These are phyloP conservation scores for Myrica gale DNA, from an alignment of 306 rosid species.

Conservation along the genomic window DNA sequence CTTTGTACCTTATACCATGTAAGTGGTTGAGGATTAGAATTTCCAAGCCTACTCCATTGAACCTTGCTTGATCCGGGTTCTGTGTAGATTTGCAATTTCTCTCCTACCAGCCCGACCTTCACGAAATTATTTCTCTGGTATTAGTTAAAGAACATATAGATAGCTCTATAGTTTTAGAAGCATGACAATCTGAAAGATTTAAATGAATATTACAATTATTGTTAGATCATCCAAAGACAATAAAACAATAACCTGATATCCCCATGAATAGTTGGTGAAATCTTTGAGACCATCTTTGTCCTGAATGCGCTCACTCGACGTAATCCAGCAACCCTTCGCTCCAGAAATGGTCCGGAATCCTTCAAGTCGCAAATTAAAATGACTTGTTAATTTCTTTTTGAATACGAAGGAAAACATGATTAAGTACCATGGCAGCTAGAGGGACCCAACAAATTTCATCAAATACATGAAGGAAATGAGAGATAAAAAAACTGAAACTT, in stretches of 20 bases:
- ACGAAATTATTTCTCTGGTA: not conserved
- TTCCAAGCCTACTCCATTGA: conserved; percentile 40
- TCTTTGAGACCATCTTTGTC: too few species aligned
- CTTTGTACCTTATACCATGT: conserved; percentile 92
- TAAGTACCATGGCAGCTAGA: too few species aligned
- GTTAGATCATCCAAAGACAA: too few species aligned
- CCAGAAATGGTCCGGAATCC: too few species aligned
- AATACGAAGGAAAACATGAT: too few species aligned
- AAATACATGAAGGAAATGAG: not conserved
- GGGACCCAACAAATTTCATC: too few species aligned
- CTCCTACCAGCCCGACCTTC: conserved; percentile 55
- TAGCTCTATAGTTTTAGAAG: not conserved
- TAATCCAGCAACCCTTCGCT: conserved; percentile 36
- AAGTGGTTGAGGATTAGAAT: conserved; percentile 43
- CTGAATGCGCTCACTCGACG: conserved; percentile 26
- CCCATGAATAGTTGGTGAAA: conserved; percentile 32
- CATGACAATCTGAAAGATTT: too few species aligned
- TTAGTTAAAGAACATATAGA: not conserved
- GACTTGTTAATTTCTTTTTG: too few species aligned
- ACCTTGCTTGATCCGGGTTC: conserved; percentile 23
- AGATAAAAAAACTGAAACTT: conserved; percentile 7
- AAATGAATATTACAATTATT: too few species aligned
- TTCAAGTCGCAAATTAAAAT: too few species aligned
- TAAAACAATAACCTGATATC: conserved; percentile 54
- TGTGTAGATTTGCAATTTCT: conserved; percentile 33